Conservation (phyloP, 768 basidiomycete species). For the Trametes maxima region DNA sequence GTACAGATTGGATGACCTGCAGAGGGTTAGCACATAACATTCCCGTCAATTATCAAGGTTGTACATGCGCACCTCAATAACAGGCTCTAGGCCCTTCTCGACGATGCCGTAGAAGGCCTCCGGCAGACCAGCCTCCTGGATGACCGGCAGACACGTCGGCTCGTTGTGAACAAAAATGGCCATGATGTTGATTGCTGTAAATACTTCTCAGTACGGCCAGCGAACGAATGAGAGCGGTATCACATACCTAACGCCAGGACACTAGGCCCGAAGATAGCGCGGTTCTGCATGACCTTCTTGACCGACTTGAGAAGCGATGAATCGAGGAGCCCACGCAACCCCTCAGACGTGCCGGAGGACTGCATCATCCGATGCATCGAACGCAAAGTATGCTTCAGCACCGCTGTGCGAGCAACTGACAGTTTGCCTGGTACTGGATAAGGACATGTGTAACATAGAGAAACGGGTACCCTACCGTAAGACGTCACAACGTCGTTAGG, state of each 20-base stretch:
- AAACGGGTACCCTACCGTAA: conserved; percentile 45
- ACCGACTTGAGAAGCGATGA: conserved; percentile 81
- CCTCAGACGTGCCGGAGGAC: conserved; percentile 90
- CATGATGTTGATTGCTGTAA: conserved; percentile 88
- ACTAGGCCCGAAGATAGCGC: conserved; percentile 82
- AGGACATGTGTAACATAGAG: neutral
- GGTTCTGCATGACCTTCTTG: conserved; percentile 85
- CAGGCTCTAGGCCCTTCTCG: conserved; percentile 81
- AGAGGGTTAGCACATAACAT: neutral
- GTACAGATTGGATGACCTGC: conserved; percentile 89
- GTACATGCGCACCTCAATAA: conserved; percentile 68
- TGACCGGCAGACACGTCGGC: conserved; percentile 88
- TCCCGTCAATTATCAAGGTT: neutral
- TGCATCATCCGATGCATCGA: conserved; percentile 99
- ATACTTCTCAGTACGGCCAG: neutral
- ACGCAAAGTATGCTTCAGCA: conserved; percentile 89
- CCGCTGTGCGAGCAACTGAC: conserved; percentile 70
- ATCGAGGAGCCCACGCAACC: conserved; percentile 92
- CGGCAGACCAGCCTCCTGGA: conserved; percentile 91
- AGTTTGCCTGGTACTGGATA: conserved; percentile 55
- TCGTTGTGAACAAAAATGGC: conserved; percentile 98
- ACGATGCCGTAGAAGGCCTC: conserved; percentile 87
- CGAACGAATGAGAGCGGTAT: neutral
- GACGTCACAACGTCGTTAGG: conserved; percentile 51
- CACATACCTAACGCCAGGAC: conserved; percentile 80